Evolutionary conservation across 1,284 basidiomycete species (phyloP), one percentile per base, ranked within the genome.

Genomic region (Testicularia cyperi): DNA sequence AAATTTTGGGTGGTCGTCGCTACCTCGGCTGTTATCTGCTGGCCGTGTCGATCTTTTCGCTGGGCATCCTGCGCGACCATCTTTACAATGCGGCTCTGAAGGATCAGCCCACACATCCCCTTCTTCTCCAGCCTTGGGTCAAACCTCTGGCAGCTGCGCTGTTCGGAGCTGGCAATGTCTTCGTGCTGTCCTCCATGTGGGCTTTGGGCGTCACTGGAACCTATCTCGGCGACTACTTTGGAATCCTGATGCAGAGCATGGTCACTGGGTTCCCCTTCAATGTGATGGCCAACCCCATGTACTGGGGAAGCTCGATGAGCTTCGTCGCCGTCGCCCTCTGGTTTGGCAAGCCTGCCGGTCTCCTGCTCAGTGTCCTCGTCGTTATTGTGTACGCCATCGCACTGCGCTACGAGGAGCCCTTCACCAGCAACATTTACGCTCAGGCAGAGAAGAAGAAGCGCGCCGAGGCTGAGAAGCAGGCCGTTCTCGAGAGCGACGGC

Each of bases 241-340:
- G 94, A n/a, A 97, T 97, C 68, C 81, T 97, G 43, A 95, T 96
- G 91, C 86, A 91, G 74, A 82, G 87, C 42, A 78, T 81, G 60
- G 79, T 82, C 41, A 81, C 80, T 5, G 86, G 88, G 16, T 98
- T 98, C 80, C 94, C 94, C 0, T 98, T 97, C 83, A 95, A 94
- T 74, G 83, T 96, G 38, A 82, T 94, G 49, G 82, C 84, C 31
- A 87, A 96, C 78, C 94, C 94, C 1, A 97, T 97, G 94, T 97
- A 97, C 63, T 56, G 53, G 48, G 75, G 75, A n/a, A 73, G 70
- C 60, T 60, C 47, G 37, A 61, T 65, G 65, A 70, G 65, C 68
- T 75, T 75, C 48, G 54, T 65, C 23, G 72, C 63, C 23, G 70
- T 73, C 13, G 67, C 73, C 0, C 66, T 75, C 19, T 75, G 73